Evolutionary conservation across 2,329 filamentous ascomycete species (phyloP).

Genomic region (Fusarium penzigii): DNA sequence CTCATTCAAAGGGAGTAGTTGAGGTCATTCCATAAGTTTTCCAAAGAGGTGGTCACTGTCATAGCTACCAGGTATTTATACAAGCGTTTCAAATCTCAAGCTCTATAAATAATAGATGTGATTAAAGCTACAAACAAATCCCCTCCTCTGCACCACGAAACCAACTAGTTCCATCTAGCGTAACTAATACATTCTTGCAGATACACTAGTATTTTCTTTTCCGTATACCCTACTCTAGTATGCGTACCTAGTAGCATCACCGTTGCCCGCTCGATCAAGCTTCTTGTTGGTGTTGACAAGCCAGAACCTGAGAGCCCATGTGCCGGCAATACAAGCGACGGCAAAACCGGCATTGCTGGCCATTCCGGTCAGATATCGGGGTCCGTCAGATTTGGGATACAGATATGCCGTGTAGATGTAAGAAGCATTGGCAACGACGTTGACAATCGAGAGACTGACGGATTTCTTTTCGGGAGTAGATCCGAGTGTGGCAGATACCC

Average conservation of each 20-base stretch:
- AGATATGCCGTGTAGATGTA: slow-evolving; percentile 50
- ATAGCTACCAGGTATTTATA: too few species aligned
- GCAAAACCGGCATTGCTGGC: slow-evolving; percentile 29
- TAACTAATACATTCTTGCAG: too few species aligned
- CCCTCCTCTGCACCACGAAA: too few species aligned
- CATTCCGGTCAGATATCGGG: slow-evolving; percentile 44
- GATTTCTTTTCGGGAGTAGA: slow-evolving; percentile 48
- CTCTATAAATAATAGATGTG: too few species aligned
- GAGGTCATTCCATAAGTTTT: too few species aligned
- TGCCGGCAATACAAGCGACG: slow-evolving; percentile 25
- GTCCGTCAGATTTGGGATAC: slow-evolving; percentile 42
- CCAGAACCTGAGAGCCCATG: slow-evolving; percentile 29
- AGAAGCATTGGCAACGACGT: slow-evolving; percentile 43
- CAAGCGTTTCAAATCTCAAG: too few species aligned
- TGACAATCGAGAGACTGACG: slow-evolving; percentile 43
- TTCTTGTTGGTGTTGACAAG: slow-evolving; percentile 27
- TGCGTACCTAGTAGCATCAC: slow-evolving; percentile 14
- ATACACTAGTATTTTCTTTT: too few species aligned
- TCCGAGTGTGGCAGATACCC: slow-evolving; percentile 42
- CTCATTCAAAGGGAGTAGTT: too few species aligned
- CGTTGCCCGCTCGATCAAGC: slow-evolving; percentile 19
- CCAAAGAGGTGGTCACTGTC: too few species aligned
- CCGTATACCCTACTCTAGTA: slow-evolving; percentile 8
- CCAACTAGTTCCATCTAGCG: too few species aligned
- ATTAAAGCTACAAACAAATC: too few species aligned